Base-by-base conservation (phyloP, 352 stramenopile species). In the Globisporangium alternatum region DNA sequence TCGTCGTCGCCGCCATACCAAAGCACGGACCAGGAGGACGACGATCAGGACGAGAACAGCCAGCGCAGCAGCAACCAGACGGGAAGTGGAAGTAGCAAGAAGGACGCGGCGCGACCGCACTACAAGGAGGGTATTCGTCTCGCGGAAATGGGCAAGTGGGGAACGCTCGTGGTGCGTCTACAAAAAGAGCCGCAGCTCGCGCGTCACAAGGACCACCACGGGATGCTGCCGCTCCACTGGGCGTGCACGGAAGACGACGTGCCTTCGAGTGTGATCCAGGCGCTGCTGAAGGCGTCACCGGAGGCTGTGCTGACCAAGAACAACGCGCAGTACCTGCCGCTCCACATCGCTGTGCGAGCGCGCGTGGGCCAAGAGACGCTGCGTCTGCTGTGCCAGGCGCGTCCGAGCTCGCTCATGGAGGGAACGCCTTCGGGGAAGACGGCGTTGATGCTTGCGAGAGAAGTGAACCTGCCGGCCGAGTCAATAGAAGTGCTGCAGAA, bases 221-320 rank as follows among this genome's bases (percentile, higher is more conserved):
- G 86, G 37, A 94, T 94, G 86, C 64, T 93, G 64, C 86, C 86
- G 43, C 68, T 94, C 22, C 86, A 94, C 70, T 94, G 86, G 86
- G 86, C 86, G 25, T 94, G 86, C 53, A 92, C 83, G 0, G 86
- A 95, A 66, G 71, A 90, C 64, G 83, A 95, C 60, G 83, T 85
- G n/a, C 79, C 81, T 3, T 60, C 81, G 4, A 76, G 71, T 15
- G 81, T 85, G 3, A 72, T 95, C 55, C 67, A 74, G 0, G 79
- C 82, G 51, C 71, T 95, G 44, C 75, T 95, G 12, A 65, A 81
- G 17, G 86, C 82, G 5, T 95, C 86, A n/a, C 86, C 86, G 0
- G 80, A 91, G 51, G 86, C 72, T 13, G 83, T 89, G 44, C 72
- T 95, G 56, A 90, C 81, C 51, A 84, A 80, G 60, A 95, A 95